These are phyloP conservation scores for Neostapfia colusana DNA, from an alignment of 176 grass and related monocot genomes.

Conservation along the genomic window DNA sequence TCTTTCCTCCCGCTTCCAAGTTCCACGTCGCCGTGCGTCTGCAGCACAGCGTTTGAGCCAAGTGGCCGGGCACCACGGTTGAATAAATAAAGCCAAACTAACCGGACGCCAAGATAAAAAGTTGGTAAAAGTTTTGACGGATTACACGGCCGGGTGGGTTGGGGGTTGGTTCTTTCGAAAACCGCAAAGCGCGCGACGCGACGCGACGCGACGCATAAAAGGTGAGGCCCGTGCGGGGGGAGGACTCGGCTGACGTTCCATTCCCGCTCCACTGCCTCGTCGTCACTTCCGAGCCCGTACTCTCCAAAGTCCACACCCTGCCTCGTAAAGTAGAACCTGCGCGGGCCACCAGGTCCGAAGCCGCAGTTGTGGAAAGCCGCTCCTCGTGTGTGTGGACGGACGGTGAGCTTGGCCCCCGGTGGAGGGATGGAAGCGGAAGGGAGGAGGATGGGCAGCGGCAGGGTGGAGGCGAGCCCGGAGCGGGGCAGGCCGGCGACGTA, in stretches of 20 bases:
- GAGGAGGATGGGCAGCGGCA: slow-evolving; percentile 42
- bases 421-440: slow-evolving; percentile 49
- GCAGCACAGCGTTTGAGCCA: background rate
- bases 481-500: slow-evolving; percentile 46
- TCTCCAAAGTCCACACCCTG: too few relatives aligned
- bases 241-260: slow-evolving; percentile 27
- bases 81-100: background rate
- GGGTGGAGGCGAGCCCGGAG: slow-evolving; percentile 74
- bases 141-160: background rate
- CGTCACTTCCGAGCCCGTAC: too few relatives aligned
- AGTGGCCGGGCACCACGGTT: background rate
- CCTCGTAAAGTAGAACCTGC: background rate
- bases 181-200: slow-evolving; percentile 40
- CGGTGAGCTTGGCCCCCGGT: background rate
- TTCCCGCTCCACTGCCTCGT: background rate
- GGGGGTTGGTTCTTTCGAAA: slow-evolving; percentile 8
- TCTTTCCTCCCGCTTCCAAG: background rate
- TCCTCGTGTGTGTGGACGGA: too few relatives aligned
- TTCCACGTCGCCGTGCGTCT: background rate
- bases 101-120: background rate
- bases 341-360: background rate
- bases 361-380: too few relatives aligned
- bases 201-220: slow-evolving; percentile 36
- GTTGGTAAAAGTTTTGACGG: background rate
- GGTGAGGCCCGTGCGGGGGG: background rate